A percentile compares a stretch with the other conserved stretches of the same genome.
phyloP scores from a whole-genome alignment of 805 yeast species.

The Saccharomycopsis fodiens region DNA sequence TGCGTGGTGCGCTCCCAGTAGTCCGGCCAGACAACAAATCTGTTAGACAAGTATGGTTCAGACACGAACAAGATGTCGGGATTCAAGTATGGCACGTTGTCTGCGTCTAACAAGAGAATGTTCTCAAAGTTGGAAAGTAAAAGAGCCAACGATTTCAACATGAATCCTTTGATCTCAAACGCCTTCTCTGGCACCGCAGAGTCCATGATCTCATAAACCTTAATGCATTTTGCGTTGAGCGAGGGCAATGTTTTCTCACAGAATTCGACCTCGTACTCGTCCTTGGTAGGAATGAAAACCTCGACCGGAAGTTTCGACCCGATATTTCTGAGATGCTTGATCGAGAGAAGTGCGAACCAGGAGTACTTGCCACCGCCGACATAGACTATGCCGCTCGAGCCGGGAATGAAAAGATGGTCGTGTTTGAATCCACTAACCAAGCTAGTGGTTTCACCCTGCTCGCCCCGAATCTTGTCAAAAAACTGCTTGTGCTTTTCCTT shows the following conservation, averaged over 20 bases:
- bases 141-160: constrained; percentile 36
- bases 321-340: constrained; percentile 34
- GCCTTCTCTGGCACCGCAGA: constrained; percentile 19
- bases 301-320: constrained; percentile 40
- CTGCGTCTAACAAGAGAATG: constrained; percentile 39
- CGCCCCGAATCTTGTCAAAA: constrained; percentile 1
- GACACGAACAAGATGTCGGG: constrained; percentile 49
- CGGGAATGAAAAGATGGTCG: constrained; percentile 10
- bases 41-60: constrained; percentile 45
- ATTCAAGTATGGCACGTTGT: constrained; percentile 36
- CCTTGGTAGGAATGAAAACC: constrained; percentile 33
- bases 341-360: constrained; percentile 34
- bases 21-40: constrained; percentile 73
- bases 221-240: constrained; percentile 37
- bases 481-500: constrained; percentile 11
- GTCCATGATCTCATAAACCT: constrained; percentile 32
- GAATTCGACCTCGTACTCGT: constrained; percentile 34
- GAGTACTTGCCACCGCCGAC: constrained; percentile 39
- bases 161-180: constrained; percentile 30
- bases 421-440: too few relatives aligned
- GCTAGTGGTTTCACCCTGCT: not conserved
- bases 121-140: constrained; percentile 40
- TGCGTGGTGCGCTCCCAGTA: constrained; percentile 82
- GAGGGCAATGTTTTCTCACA: constrained; percentile 35
- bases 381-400: constrained; percentile 29